These are phyloP conservation scores for Extremus antarcticus DNA, from an alignment of 495 filamentous ascomycete genomes.

Conservation along the genomic window DNA sequence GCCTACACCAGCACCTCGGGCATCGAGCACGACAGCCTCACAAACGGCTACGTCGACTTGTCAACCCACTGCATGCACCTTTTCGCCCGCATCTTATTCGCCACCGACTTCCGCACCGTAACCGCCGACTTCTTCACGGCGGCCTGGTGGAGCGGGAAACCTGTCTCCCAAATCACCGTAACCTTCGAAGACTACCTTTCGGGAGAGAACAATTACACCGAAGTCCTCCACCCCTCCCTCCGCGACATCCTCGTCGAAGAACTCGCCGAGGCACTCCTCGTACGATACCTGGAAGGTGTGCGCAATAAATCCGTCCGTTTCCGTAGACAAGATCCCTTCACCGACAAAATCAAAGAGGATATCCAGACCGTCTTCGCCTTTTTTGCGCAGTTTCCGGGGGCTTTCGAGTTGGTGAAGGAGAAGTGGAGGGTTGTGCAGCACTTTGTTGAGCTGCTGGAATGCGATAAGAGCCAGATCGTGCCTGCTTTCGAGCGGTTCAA, in stretches of 20 bases:
- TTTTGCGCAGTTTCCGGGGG: constrained; percentile 51
- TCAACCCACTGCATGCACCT: constrained; percentile 79
- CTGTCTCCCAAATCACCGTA: constrained; percentile 74
- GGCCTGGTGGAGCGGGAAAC: constrained; percentile 66
- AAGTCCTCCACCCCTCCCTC: constrained; percentile 70
- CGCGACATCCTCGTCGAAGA: constrained; percentile 85
- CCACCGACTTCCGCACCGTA: constrained; percentile 69
- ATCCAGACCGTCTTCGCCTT: constrained; percentile 70
- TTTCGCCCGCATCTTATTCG: constrained; percentile 76
- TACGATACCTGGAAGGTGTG: constrained; percentile 74
- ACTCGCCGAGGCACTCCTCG: constrained; percentile 76
- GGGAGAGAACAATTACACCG: constrained; percentile 53
- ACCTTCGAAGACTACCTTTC: constrained; percentile 88
- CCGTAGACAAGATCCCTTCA: constrained; percentile 68
- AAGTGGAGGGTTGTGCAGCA: constrained; percentile 85
- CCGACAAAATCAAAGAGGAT: constrained; percentile 84
- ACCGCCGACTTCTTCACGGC: constrained; percentile 80
- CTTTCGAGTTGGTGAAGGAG: constrained; percentile 65
- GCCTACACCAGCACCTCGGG: constrained; percentile 62
- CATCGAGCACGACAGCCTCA: constrained; percentile 60
- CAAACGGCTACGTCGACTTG: constrained; percentile 86
- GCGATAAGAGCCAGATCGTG: constrained; percentile 61
- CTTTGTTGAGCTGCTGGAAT: constrained; percentile 61
- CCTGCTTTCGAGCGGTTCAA: constrained; percentile 77
- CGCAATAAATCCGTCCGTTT: constrained; percentile 88